Evolutionary conservation across 2,329 filamentous ascomycete genomes (phyloP).

Genomic region (Rhinocladiella mackenziei): DNA sequence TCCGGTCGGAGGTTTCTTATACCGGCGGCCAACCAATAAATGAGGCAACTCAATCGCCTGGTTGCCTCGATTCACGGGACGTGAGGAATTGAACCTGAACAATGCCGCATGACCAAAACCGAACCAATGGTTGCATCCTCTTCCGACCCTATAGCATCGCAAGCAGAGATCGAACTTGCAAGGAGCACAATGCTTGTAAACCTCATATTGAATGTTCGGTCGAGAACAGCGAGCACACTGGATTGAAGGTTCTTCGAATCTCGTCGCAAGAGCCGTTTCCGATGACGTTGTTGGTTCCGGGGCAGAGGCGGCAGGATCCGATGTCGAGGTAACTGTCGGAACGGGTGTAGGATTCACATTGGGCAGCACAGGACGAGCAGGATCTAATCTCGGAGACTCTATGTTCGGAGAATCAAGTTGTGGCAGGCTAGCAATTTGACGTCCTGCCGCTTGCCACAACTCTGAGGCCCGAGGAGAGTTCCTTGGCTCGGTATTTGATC

Average conservation of each 20-base stretch:
- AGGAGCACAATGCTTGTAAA: conserved; percentile 75
- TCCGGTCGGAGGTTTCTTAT: conserved; percentile 32
- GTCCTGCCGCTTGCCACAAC: conserved; percentile 21
- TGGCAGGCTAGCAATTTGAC: conserved; percentile 13
- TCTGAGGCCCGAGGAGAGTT: conserved; percentile 19
- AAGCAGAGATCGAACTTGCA: conserved; percentile 74
- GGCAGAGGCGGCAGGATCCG: conserved; percentile 25
- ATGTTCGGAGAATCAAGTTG: conserved; percentile 10
- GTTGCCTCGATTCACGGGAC: conserved; percentile 40
- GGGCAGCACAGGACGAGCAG: conserved; percentile 12
- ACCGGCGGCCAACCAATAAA: conserved; percentile 48
- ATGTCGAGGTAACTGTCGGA: conserved; percentile 29
- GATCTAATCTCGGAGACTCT: conserved; percentile 11
- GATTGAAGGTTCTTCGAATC: conserved; percentile 61
- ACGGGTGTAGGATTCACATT: conserved; percentile 24
- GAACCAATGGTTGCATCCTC: conserved; percentile 81
- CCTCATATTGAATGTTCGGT: conserved; percentile 72
- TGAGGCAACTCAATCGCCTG: conserved; percentile 51
- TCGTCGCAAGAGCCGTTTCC: conserved; percentile 2
- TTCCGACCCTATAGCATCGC: conserved; percentile 70
- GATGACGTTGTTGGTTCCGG: conserved; percentile 10
- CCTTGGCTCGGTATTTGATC: conserved; percentile 26
- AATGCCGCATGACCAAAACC: conserved; percentile 76
- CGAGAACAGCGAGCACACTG: conserved; percentile 68
- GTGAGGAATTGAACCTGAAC: conserved; percentile 59